Percentiles rank a stretch among this genome's conserved stretches.
Evolutionary conservation across 1,284 basidiomycete genomes (phyloP).

Genomic region (Prillingera fragicola): DNA sequence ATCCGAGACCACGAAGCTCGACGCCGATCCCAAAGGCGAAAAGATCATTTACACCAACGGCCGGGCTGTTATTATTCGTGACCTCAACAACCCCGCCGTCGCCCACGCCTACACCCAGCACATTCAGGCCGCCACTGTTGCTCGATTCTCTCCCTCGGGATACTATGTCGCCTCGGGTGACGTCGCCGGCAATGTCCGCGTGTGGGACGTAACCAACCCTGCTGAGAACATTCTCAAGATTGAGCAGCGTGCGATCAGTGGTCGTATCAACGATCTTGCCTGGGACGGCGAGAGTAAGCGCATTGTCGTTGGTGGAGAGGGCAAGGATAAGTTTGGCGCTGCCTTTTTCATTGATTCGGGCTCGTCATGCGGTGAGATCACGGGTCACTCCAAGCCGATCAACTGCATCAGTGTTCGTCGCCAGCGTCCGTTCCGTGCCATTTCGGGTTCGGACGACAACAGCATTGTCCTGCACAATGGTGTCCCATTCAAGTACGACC

Average conservation of each 20-base stretch:
- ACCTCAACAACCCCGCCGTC: conserved; percentile 51
- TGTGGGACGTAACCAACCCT: conserved; percentile 90
- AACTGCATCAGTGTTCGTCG: conserved; percentile 87
- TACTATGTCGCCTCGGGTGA: conserved; percentile 94
- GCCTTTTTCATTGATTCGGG: conserved; percentile 86
- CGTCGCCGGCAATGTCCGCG: conserved; percentile 68
- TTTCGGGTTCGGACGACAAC: conserved; percentile 77
- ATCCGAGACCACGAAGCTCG: conserved; percentile 66
- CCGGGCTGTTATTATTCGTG: conserved; percentile 68
- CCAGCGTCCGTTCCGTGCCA: conserved; percentile 85
- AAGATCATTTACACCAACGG: conserved; percentile 84
- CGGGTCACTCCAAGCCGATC: conserved; percentile 85
- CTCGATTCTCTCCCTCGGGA: conserved; percentile 86
- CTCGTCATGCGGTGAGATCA: conserved; percentile 84
- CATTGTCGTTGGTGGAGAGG: conserved; percentile 93
- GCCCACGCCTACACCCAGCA: conserved; percentile 56
- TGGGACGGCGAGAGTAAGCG: conserved; percentile 98
- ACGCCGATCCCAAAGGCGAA: conserved; percentile 63
- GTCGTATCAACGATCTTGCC: conserved; percentile 82
- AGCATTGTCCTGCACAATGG: conserved; percentile 71
- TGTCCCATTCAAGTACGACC: conserved; percentile 78
- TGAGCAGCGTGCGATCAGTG: conserved; percentile 75
- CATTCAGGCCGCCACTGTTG: conserved; percentile 77
- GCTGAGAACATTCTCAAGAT: conserved; percentile 74
- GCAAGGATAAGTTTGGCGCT: conserved; percentile 82